These are phyloP conservation scores for Vitis amurensis DNA, from an alignment of 164 flowering plant genomes.

Conservation along the genomic window DNA sequence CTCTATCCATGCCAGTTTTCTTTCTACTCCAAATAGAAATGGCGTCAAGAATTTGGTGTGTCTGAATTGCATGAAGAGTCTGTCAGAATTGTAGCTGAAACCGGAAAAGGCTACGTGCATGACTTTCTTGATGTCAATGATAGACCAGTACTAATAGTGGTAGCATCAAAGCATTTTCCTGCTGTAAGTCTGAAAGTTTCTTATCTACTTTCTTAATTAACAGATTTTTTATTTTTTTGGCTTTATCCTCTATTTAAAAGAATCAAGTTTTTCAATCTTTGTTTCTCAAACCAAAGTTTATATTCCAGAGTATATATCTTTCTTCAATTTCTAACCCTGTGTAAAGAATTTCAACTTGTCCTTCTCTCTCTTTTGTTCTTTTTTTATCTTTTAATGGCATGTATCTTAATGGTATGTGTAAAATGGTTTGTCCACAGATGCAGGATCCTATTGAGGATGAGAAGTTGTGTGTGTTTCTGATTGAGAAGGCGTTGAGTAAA, in stretches of 20 bases:
- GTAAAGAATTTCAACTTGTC: no score
- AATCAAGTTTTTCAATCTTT: neutral
- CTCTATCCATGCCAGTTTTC: slow-evolving; percentile 1
- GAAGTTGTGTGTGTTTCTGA: slow-evolving; percentile 70
- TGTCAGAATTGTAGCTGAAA: slow-evolving; percentile 47
- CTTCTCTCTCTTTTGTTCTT: no score
- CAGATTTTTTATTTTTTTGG: neutral
- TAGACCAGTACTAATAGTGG: slow-evolving; percentile 84
- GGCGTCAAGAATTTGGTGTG: slow-evolving; percentile 85
- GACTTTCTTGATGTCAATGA: slow-evolving; percentile 74
- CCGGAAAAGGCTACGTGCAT: slow-evolving; percentile 82
- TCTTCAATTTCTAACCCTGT: no score
- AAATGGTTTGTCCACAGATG: slow-evolving; percentile 42
- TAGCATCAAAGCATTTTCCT: slow-evolving; percentile 78
- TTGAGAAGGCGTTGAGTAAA: slow-evolving; percentile 78
- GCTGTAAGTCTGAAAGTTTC: slow-evolving; percentile 44
- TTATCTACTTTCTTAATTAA: neutral
- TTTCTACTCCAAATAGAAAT: slow-evolving; percentile 49
- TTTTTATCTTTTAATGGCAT: slow-evolving; percentile 8
- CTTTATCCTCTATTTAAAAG: neutral
- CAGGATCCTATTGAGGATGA: slow-evolving; percentile 59
- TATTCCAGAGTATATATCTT: neutral
- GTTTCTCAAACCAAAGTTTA: neutral
- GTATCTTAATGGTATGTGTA: slow-evolving; percentile 10
- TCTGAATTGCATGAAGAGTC: slow-evolving; percentile 68